Evolutionary conservation across 2,329 filamentous ascomycete genomes (phyloP), one percentile per base, ranked within the genome.

Genomic region (Aspergillus niger): DNA sequence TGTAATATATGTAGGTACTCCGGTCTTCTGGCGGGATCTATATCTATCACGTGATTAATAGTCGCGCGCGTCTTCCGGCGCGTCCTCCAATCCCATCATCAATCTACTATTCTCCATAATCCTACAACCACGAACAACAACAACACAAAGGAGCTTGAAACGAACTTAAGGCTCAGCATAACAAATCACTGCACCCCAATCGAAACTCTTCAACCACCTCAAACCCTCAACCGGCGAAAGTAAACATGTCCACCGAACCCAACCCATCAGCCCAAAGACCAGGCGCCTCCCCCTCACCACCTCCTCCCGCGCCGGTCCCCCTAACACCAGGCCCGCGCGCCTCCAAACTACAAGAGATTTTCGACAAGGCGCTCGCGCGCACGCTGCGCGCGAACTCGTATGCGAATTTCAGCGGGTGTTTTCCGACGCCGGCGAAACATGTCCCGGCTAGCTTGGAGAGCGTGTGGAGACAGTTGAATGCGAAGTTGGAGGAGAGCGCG

Each of bases 321-420:
- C 75, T 81, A 32, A 76, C 83, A 1, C 86, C 85, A 2, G 85
- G 86, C 32, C 84, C 82, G 26, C 86, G 86, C 76, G 86, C 85
- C 24, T 79, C 83, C 50, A 83, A 83, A 51, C 78, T 89, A 7
- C 81, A 85, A 67, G 84, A 85, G 65, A 80, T 88, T 64, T 89
- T 86, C 76, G 77, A 79, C 57, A 80, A 85, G 61, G 86, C 86
- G 15, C 79, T 88, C 22, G 79, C 81, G 10, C 83, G 85, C 62
- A 85, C 86, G 1, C 72, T 88, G n/a, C 82, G 83, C 63, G 85
- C 85, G 55, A 86, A 85, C 72, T 85, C 81, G 8, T 84, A 86
- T 70, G 76, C 79, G 52, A 88, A 87, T 67, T 89, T 89, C 70
- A 80, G 84, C 0, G 77, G 84, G 24, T 89, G 86, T 67, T 89